Evolutionary conservation across 2,329 filamentous ascomycete genomes (phyloP).

Genomic region (Neurospora crassa): DNA sequence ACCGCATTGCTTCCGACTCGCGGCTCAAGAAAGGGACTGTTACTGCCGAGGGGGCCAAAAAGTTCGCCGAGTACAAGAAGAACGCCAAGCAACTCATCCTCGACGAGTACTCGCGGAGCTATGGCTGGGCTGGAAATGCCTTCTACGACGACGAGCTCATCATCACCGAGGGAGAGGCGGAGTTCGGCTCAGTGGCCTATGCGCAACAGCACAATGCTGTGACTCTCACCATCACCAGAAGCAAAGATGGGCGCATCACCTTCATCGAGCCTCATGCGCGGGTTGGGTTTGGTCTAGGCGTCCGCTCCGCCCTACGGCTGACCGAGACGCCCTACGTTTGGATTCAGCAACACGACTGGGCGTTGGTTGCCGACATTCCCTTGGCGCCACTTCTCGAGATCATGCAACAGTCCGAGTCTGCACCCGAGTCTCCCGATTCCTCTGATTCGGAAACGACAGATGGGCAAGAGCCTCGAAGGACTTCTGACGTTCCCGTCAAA

Average conservation of each 20-base stretch:
- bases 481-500: conserved; percentile 29
- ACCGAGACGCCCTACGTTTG: conserved; percentile 42
- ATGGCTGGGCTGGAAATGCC: background rate
- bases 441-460: conserved; percentile 7
- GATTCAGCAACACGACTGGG: conserved; percentile 51
- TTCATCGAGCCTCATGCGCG: conserved; percentile 39
- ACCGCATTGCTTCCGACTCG: conserved; percentile 31
- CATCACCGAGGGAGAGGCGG: conserved; percentile 27
- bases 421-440: background rate
- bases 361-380: conserved; percentile 35
- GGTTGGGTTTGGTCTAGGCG: conserved; percentile 43
- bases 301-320: conserved; percentile 39
- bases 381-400: conserved; percentile 32
- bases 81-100: conserved; percentile 35
- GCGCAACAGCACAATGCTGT: conserved; percentile 27
- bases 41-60: conserved; percentile 32
- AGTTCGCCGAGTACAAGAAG: conserved; percentile 35
- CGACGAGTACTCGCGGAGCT: conserved; percentile 16
- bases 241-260: conserved; percentile 27
- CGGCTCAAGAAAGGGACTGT: conserved; percentile 46
- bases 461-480: background rate
- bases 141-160: conserved; percentile 6
- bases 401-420: conserved; percentile 30
- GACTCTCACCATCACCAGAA: conserved; percentile 25
- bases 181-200: conserved; percentile 34